Conservation (phyloP, 441 rosid species). For the Gossypium lobatum region DNA sequence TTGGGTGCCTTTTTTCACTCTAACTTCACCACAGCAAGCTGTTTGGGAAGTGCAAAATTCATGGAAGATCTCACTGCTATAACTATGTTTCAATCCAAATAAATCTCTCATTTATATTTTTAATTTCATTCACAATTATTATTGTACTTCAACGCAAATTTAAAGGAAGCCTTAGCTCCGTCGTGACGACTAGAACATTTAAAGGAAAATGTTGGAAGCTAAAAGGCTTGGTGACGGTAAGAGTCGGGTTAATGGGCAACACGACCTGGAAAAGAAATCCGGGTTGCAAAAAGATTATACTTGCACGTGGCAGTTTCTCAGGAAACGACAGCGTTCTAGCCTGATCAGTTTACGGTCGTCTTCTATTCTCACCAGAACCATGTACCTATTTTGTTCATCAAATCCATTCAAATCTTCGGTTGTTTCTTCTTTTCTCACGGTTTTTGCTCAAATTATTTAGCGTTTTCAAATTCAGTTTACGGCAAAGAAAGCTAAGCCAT, state of each 20-base stretch:
- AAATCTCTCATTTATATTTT: too few species aligned
- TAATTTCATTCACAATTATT: too few species aligned
- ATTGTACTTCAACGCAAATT: too few species aligned
- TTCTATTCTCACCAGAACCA: neutral
- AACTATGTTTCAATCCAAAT: too few species aligned
- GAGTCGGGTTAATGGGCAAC: neutral
- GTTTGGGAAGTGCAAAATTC: too few species aligned
- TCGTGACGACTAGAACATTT: too few species aligned
- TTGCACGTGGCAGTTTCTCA: neutral
- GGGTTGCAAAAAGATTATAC: neutral
- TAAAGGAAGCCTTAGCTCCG: too few species aligned
- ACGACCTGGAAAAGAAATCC: neutral
- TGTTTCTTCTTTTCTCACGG: neutral
- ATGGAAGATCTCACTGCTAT: too few species aligned
- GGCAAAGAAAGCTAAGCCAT: neutral
- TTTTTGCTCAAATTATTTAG: neutral
- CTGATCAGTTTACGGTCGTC: neutral
- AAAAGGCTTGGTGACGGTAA: too few species aligned
- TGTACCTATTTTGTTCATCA: neutral
- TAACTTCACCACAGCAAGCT: too few species aligned
- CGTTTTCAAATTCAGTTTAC: neutral
- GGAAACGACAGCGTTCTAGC: neutral
- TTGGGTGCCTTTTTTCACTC: too few species aligned
- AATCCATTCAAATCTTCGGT: neutral
- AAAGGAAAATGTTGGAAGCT: too few species aligned